A percentile compares a stretch with the other conserved stretches of the same genome.
Conservation (phyloP, 164 flowering plant genomes). For the Saururus chinensis region DNA sequence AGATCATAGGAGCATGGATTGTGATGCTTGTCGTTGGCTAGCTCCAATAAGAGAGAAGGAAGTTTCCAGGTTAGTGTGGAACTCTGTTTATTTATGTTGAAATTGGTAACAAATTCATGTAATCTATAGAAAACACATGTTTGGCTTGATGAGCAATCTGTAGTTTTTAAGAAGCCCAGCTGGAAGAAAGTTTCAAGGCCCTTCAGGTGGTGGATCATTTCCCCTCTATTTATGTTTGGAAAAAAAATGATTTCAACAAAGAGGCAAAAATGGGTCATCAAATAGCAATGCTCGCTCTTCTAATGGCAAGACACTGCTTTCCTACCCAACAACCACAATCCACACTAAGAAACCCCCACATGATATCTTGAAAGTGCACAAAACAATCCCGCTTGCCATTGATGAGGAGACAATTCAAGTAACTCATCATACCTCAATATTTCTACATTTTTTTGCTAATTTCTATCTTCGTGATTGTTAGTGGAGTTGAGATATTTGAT, state of each 20-base stretch:
- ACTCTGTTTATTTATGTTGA: background rate
- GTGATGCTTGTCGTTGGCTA: constrained; percentile 63
- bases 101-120: background rate
- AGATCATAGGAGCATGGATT: constrained; percentile 51
- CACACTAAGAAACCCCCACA: constrained; percentile 40
- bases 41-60: too few relatives aligned
- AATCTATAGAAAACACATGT: constrained; percentile 22
- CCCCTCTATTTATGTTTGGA: background rate
- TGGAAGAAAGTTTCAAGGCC: constrained; percentile 35
- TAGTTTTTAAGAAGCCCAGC: constrained; percentile 39
- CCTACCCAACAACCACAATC: constrained; percentile 55
- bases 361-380: constrained; percentile 37
- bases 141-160: constrained; percentile 37
- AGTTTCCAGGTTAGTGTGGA: background rate
- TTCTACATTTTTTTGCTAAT: background rate
- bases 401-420: constrained; percentile 40
- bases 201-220: constrained; percentile 35
- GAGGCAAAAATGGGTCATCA: background rate
- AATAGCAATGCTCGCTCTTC: background rate
- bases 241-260: background rate
- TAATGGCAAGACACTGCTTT: constrained; percentile 33
- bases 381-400: constrained; percentile 43
- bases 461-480: background rate
- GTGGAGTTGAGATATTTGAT: background rate
- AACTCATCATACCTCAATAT: background rate